A percentile compares a stretch with the other conserved stretches of the same genome.
These are phyloP conservation scores for Candida pseudofarinosa DNA, from an alignment of 805 yeast species.

Conservation along the genomic window DNA sequence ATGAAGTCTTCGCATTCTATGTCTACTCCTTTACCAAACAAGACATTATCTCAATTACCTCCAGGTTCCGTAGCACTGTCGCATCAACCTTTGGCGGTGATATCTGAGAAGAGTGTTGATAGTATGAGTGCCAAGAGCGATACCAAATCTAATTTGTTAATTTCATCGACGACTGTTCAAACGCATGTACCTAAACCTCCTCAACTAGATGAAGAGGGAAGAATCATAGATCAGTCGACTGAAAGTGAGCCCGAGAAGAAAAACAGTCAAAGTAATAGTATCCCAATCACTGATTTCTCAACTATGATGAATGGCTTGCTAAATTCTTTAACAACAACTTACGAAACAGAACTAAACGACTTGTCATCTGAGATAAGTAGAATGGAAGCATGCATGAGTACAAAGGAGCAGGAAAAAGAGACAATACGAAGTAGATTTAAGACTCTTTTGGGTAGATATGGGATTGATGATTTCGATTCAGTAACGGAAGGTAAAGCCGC, in stretches of 20 bases:
- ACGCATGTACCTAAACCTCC: slow-evolving; percentile 32
- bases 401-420: slow-evolving; percentile 45
- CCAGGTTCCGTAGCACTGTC: slow-evolving; percentile 4
- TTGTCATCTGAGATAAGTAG: slow-evolving; percentile 19
- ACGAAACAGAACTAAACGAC: slow-evolving; percentile 48
- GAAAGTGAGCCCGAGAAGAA: slow-evolving; percentile 11
- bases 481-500: slow-evolving; percentile 24
- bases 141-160: slow-evolving; percentile 3
- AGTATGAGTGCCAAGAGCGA: slow-evolving; percentile 18
- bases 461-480: slow-evolving; percentile 20
- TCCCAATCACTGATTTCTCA: slow-evolving; percentile 31
- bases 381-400: slow-evolving; percentile 39
- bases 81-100: slow-evolving; percentile 28
- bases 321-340: slow-evolving; percentile 49
- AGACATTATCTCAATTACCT: slow-evolving; percentile 6
- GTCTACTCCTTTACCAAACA: slow-evolving; percentile 28
- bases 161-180: slow-evolving; percentile 4
- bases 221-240: slow-evolving; percentile 13
- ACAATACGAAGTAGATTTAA: slow-evolving; percentile 22
- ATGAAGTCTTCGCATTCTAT: slow-evolving; percentile 22
- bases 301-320: slow-evolving; percentile 39
- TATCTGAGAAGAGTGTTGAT: slow-evolving; percentile 29
- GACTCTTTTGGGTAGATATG: slow-evolving; percentile 27
- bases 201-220: slow-evolving; percentile 27
- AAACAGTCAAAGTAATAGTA: slow-evolving; percentile 16